Percentiles rank a stretch among this genome's conserved stretches.
phyloP scores from a whole-genome alignment of 2,329 filamentous ascomycete species.

The Dactylonectria macrodidyma region DNA sequence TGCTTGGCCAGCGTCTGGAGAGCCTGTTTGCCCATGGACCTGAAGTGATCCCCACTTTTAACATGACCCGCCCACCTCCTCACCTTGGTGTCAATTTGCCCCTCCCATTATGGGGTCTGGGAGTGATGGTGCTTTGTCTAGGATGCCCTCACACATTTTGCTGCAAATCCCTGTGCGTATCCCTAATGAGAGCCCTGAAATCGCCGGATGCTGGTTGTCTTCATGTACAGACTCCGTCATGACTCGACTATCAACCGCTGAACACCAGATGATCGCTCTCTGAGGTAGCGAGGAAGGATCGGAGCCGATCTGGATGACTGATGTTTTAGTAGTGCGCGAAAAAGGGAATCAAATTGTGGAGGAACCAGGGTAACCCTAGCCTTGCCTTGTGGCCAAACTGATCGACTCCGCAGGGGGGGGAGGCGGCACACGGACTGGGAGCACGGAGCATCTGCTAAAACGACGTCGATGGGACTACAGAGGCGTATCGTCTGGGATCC shows the following conservation, averaged over 20 bases:
- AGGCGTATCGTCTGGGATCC: constrained; percentile 22
- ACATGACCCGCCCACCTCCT: constrained; percentile 27
- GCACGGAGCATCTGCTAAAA: constrained; percentile 50
- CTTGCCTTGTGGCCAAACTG: constrained; percentile 40
- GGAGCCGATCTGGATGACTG: constrained; percentile 39
- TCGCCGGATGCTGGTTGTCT: neutral
- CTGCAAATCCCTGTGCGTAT: neutral
- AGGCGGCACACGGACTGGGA: constrained; percentile 38
- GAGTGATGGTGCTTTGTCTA: neutral
- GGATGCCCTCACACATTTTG: constrained; percentile 1
- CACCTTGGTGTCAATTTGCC: constrained; percentile 28
- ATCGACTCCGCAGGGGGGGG: constrained; percentile 45
- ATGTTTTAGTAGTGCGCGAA: constrained; percentile 43
- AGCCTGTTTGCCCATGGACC: constrained; percentile 24
- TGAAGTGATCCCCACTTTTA: constrained; percentile 27
- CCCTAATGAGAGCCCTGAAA: neutral
- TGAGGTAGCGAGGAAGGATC: constrained; percentile 33
- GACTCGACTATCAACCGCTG: neutral
- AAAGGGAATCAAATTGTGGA: constrained; percentile 45
- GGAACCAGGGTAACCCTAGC: constrained; percentile 50
- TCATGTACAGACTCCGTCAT: neutral
- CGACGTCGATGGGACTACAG: constrained; percentile 36
- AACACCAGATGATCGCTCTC: constrained; percentile 35
- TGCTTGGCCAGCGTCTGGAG: constrained; percentile 24
- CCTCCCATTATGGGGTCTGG: constrained; percentile 12